Conservation (phyloP, 1,139 yeast species). For the Debaryomyces sp. region DNA sequence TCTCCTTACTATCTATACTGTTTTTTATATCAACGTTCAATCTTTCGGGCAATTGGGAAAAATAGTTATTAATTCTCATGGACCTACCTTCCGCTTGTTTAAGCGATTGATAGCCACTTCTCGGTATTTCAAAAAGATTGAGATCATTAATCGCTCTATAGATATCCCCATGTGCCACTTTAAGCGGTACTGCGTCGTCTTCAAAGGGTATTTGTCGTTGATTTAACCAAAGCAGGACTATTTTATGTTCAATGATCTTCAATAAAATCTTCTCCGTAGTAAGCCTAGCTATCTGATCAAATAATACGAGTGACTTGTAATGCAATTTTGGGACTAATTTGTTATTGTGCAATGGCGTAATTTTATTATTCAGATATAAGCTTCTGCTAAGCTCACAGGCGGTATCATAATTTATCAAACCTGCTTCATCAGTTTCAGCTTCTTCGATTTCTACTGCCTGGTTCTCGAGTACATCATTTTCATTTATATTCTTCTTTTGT, state of each 20-base stretch:
- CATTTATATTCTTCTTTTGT: background rate
- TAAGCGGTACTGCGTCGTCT: constrained; percentile 1
- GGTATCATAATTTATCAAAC: constrained; percentile 8
- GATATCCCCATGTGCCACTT: constrained; percentile 4
- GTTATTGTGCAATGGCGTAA: constrained; percentile 8
- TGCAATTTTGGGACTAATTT: constrained; percentile 13
- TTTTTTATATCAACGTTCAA: constrained; percentile 5
- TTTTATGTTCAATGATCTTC: constrained; percentile 11
- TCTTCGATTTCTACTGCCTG: background rate
- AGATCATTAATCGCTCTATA: constrained; percentile 3
- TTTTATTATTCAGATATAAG: constrained; percentile 10
- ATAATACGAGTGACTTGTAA: constrained; percentile 13
- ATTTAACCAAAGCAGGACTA: constrained; percentile 10
- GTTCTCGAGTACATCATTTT: background rate
- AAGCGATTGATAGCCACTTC: constrained; percentile 1
- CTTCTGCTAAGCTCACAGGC: constrained; percentile 9
- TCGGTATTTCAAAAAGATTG: constrained; percentile 8
- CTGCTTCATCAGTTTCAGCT: background rate
- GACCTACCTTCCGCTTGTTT: constrained; percentile 1
- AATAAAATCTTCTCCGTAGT: constrained; percentile 9
- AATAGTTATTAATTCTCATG: constrained; percentile 6
- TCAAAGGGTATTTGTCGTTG: constrained; percentile 2
- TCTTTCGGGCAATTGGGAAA: constrained; percentile 5
- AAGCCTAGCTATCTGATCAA: constrained; percentile 13
- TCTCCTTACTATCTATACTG: background rate